phyloP scores from a whole-genome alignment of 2,329 filamentous ascomycete genomes.

The Aureobasidium namibiae region DNA sequence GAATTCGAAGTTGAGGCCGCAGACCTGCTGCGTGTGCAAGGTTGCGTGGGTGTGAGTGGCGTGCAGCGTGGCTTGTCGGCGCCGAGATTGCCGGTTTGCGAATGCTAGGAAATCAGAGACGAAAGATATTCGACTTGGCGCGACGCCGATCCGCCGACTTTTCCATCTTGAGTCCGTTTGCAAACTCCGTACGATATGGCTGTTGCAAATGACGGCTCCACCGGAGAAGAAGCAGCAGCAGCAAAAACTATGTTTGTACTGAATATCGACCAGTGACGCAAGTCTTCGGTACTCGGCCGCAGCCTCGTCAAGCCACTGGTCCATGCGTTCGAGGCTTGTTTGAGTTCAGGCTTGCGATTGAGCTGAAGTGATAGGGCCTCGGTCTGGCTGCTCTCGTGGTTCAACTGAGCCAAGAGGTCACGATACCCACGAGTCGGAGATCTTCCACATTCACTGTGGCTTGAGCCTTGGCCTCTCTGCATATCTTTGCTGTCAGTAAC shows the following conservation, averaged over 20 bases:
- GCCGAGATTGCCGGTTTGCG: not conserved
- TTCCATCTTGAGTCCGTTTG: slow-evolving; percentile 4
- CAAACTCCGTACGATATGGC: not conserved
- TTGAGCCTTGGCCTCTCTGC: not conserved
- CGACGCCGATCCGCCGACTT: slow-evolving; percentile 7
- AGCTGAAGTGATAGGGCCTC: slow-evolving; percentile 3
- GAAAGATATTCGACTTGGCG: slow-evolving; percentile 1
- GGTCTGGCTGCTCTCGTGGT: not conserved
- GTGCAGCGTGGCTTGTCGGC: not conserved
- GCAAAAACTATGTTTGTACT: not conserved
- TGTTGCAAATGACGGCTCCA: not conserved
- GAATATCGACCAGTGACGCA: not conserved
- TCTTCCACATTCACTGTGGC: not conserved
- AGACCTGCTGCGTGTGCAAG: too few relatives aligned
- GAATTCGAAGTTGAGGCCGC: not conserved
- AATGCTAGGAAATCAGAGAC: not conserved
- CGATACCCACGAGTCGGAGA: not conserved
- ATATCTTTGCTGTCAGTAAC: not conserved
- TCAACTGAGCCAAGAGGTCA: not conserved
- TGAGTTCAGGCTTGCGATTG: not conserved
- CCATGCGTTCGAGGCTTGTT: slow-evolving; percentile 6
- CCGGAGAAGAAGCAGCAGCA: slow-evolving; percentile 10
- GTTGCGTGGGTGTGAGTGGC: slow-evolving; percentile 1
- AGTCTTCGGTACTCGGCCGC: not conserved
- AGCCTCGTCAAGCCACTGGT: not conserved